Percentiles rank a stretch among this genome's conserved stretches.
These are phyloP conservation scores for Symmetrospora coprosmae DNA, from an alignment of 768 basidiomycete species.

Conservation along the genomic window DNA sequence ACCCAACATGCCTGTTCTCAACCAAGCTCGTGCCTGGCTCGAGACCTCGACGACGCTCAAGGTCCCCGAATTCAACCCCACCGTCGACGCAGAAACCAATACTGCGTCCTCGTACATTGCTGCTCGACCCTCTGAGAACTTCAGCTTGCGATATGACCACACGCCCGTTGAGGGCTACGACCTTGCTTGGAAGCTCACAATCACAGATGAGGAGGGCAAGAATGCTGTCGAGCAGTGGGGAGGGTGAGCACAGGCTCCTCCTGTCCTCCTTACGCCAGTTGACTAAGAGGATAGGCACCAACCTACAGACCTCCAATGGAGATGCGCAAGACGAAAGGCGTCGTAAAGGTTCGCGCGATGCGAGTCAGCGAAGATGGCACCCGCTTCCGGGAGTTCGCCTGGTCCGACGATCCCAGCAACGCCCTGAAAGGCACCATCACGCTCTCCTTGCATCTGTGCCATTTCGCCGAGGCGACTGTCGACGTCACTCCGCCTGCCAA, in stretches of 20 bases:
- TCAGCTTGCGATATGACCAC: constrained; percentile 19
- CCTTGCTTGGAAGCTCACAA: constrained; percentile 17
- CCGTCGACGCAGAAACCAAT: background rate
- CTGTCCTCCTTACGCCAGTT: background rate
- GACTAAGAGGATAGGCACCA: too few species aligned
- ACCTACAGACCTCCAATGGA: constrained; percentile 10
- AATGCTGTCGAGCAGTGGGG: constrained; percentile 15
- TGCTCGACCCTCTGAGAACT: constrained; percentile 9
- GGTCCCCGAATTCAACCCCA: constrained; percentile 5
- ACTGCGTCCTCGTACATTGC: constrained; percentile 2
- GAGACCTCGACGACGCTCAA: constrained; percentile 18
- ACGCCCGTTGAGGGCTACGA: constrained; percentile 1
- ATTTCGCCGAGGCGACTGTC: constrained; percentile 15
- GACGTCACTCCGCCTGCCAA: background rate
- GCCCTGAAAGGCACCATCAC: constrained; percentile 12
- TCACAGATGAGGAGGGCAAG: constrained; percentile 6
- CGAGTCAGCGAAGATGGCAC: constrained; percentile 16
- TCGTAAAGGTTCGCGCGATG: constrained; percentile 21
- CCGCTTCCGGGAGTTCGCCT: constrained; percentile 17
- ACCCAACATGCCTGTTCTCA: constrained; percentile 12
- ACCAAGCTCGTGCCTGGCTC: constrained; percentile 14
- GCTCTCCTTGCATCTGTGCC: constrained; percentile 13
- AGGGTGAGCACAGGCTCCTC: background rate
- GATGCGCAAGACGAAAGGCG: constrained; percentile 14
- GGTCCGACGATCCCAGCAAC: background rate